Evolutionary conservation across 768 basidiomycete species (phyloP).

Genomic region (Strobilomyces echinocephalus): DNA sequence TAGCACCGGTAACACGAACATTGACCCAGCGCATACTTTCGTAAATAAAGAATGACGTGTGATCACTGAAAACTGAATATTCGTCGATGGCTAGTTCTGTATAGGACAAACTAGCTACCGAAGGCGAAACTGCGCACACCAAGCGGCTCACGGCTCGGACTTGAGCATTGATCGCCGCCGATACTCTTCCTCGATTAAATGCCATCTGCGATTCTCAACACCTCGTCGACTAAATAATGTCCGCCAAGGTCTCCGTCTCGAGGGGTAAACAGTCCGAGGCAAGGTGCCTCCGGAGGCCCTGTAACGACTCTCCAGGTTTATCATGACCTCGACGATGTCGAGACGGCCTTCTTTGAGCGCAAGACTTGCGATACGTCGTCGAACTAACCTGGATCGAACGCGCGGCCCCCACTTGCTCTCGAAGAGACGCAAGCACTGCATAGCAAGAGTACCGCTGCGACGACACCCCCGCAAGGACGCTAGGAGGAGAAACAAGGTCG

Average conservation of each 20-base stretch:
- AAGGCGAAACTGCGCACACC: not conserved
- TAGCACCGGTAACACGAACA: constrained; percentile 19
- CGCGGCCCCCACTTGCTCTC: constrained; percentile 50
- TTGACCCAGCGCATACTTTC: constrained; percentile 4
- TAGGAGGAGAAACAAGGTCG: constrained; percentile 57
- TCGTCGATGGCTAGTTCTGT: not conserved
- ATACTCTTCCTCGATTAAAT: constrained; percentile 21
- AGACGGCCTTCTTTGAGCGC: constrained; percentile 63
- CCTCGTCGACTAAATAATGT: constrained; percentile 23
- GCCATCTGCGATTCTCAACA: constrained; percentile 30
- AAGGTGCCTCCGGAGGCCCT: constrained; percentile 3
- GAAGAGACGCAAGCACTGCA: constrained; percentile 42
- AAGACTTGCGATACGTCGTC: constrained; percentile 51
- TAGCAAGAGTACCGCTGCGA: constrained; percentile 53
- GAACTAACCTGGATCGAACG: constrained; percentile 54
- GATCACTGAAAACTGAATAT: not conserved
- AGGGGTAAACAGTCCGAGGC: constrained; percentile 7
- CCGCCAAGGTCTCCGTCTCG: constrained; percentile 21
- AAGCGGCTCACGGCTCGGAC: not conserved
- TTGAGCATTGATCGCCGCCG: constrained; percentile 9
- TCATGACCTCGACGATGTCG: constrained; percentile 39
- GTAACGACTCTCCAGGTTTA: constrained; percentile 14
- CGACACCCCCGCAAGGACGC: constrained; percentile 44
- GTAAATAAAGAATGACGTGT: not conserved
- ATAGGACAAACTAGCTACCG: not conserved